Evolutionary conservation across 768 basidiomycete genomes (phyloP).

Genomic region (Suillus occidentalis): DNA sequence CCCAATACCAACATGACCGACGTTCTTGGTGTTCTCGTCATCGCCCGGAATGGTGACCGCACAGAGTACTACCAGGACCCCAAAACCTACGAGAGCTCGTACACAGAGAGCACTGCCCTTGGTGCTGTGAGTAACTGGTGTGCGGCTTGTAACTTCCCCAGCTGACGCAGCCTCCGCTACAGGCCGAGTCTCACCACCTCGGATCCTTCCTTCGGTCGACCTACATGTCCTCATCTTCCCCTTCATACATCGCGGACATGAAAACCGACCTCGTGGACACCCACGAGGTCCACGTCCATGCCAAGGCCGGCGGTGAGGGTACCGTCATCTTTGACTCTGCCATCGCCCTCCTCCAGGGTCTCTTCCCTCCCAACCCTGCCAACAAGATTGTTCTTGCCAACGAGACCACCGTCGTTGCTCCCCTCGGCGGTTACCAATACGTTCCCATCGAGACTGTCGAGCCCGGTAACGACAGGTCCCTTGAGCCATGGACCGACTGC

Average conservation of each 20-base stretch:
- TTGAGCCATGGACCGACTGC: constrained; percentile 78
- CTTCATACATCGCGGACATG: constrained; percentile 69
- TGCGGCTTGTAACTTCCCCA: background rate
- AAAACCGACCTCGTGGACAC: constrained; percentile 69
- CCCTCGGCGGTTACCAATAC: constrained; percentile 84
- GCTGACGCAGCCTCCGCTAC: constrained; percentile 8
- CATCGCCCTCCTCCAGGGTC: constrained; percentile 80
- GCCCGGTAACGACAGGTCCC: constrained; percentile 75
- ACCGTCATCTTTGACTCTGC: constrained; percentile 86
- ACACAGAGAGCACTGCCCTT: constrained; percentile 72
- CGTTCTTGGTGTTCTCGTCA: constrained; percentile 75
- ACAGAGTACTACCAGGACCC: constrained; percentile 71
- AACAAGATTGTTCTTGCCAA: constrained; percentile 81
- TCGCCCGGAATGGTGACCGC: constrained; percentile 81
- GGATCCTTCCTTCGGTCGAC: constrained; percentile 61
- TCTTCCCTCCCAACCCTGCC: constrained; percentile 76
- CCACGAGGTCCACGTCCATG: constrained; percentile 69
- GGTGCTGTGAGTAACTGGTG: constrained; percentile 53
- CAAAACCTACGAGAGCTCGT: constrained; percentile 57
- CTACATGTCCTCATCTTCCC: constrained; percentile 66
- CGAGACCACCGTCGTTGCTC: constrained; percentile 66
- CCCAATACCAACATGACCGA: constrained; percentile 33
- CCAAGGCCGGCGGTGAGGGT: constrained; percentile 84
- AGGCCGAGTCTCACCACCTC: constrained; percentile 70
- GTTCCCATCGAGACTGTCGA: constrained; percentile 89